These are phyloP conservation scores for Xylariomycetidae sp. DNA, from an alignment of 2,329 filamentous ascomycete species.

Conservation along the genomic window DNA sequence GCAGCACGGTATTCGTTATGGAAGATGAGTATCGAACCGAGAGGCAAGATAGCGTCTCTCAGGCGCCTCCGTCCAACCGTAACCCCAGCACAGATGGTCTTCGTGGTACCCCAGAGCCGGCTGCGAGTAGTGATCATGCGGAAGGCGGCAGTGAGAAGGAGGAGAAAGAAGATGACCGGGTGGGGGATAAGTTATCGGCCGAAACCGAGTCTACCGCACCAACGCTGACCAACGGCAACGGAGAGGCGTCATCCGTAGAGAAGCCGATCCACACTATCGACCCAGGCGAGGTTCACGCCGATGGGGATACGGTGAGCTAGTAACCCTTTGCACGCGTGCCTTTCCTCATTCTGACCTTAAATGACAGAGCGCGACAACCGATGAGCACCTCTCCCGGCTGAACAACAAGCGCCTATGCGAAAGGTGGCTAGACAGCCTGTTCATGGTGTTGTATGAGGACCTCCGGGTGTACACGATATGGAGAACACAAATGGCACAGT, in stretches of 20 bases:
- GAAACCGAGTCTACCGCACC: slow-evolving; percentile 29
- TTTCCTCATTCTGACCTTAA: not conserved
- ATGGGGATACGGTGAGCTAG: slow-evolving; percentile 33
- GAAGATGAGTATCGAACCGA: slow-evolving; percentile 96
- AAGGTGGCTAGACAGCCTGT: slow-evolving; percentile 95
- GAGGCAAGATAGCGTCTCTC: slow-evolving; percentile 58
- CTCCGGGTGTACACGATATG: slow-evolving; percentile 98
- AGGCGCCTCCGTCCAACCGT: slow-evolving; percentile 49
- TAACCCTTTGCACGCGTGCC: too few species aligned
- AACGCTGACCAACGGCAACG: slow-evolving; percentile 35
- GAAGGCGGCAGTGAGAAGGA: slow-evolving; percentile 25
- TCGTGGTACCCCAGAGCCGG: slow-evolving; percentile 62
- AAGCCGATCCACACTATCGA: slow-evolving; percentile 76
- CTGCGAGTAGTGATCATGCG: slow-evolving; percentile 41
- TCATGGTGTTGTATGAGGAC: slow-evolving; percentile 99
- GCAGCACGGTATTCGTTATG: slow-evolving; percentile 98
- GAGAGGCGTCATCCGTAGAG: slow-evolving; percentile 50
- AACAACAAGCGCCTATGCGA: slow-evolving; percentile 97
- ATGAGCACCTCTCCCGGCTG: slow-evolving; percentile 79
- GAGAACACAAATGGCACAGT: slow-evolving; percentile 97
- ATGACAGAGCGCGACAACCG: slow-evolving; percentile 54
- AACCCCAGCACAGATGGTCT: slow-evolving; percentile 78
- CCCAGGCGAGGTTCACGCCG: slow-evolving; percentile 71
- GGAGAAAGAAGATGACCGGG: slow-evolving; percentile 30
- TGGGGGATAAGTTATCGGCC: slow-evolving; percentile 27